phyloP scores from a whole-genome alignment of 148 eudicot genomes.

The Rhododendron vialii region DNA sequence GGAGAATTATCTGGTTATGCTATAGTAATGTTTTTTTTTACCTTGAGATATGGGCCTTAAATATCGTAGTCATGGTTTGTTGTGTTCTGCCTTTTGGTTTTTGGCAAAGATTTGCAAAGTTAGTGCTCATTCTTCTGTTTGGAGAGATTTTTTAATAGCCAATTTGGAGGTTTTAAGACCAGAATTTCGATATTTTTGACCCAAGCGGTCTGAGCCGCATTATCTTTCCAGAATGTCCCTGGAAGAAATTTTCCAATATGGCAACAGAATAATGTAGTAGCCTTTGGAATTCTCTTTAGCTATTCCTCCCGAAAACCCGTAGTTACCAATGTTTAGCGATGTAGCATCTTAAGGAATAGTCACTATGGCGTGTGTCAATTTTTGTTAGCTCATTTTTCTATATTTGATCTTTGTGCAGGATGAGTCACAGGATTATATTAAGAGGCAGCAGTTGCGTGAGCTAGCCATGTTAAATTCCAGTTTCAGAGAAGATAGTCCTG shows the following conservation, averaged over 20 bases:
- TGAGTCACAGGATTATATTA: slow-evolving; percentile 74
- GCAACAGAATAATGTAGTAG: background rate
- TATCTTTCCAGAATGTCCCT: background rate
- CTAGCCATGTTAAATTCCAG: slow-evolving; percentile 78
- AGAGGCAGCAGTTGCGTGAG: slow-evolving; percentile 83
- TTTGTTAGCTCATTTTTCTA: background rate
- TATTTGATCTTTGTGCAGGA: slow-evolving; percentile 37
- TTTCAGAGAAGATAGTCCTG: slow-evolving; percentile 85
- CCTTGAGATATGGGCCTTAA: background rate
- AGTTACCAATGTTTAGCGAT: background rate
- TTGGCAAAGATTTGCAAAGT: background rate
- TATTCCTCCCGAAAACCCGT: background rate
- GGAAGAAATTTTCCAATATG: background rate
- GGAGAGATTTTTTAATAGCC: background rate
- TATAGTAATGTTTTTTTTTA: background rate
- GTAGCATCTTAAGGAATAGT: background rate
- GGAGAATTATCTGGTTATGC: background rate
- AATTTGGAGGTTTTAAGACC: background rate
- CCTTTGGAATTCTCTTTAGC: background rate
- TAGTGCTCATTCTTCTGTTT: background rate
- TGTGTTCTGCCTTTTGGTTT: background rate
- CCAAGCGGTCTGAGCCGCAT: too few species aligned
- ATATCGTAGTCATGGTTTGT: background rate
- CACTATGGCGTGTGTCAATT: background rate
- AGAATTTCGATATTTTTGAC: background rate